A percentile compares a stretch with the other conserved stretches of the same genome.
Conservation (phyloP, 257 asterid species). For the Rauvolfia tetraphylla region DNA sequence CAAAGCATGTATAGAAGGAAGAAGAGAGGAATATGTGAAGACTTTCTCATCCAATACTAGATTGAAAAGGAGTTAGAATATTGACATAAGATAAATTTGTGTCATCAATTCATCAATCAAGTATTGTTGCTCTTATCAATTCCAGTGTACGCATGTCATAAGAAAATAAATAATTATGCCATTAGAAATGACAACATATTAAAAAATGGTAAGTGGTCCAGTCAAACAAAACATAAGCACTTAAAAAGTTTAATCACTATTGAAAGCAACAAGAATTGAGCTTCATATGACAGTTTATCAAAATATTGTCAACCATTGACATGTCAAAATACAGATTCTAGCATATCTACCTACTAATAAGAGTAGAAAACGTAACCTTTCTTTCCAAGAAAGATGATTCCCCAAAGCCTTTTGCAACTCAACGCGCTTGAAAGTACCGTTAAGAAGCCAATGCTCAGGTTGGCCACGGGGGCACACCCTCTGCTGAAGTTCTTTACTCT, state of each 20-base stretch:
- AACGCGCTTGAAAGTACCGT: constrained; percentile 80
- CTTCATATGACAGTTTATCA: not conserved
- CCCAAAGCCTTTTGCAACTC: constrained; percentile 93
- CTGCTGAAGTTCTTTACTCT: constrained; percentile 92
- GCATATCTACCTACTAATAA: not conserved
- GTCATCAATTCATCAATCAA: not conserved
- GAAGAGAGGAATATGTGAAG: not conserved
- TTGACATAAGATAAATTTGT: not conserved
- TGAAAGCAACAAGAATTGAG: not conserved
- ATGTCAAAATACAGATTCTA: not conserved
- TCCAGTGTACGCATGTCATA: not conserved
- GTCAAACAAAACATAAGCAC: not conserved
- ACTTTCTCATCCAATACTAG: not conserved
- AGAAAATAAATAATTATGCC: not conserved
- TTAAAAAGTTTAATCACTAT: not conserved
- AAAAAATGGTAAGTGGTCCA: not conserved
- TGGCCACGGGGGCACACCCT: constrained; percentile 89
- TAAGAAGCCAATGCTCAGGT: constrained; percentile 89
- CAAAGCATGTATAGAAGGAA: not conserved
- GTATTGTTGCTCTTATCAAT: not conserved
- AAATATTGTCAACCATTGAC: not conserved
- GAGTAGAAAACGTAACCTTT: constrained; percentile 53
- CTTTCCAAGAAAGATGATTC: constrained; percentile 92
- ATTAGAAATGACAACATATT: not conserved
- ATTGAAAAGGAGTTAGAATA: not conserved